These are phyloP conservation scores for Persicaria maculosa DNA, from an alignment of 148 eudicot genomes.

Conservation along the genomic window DNA sequence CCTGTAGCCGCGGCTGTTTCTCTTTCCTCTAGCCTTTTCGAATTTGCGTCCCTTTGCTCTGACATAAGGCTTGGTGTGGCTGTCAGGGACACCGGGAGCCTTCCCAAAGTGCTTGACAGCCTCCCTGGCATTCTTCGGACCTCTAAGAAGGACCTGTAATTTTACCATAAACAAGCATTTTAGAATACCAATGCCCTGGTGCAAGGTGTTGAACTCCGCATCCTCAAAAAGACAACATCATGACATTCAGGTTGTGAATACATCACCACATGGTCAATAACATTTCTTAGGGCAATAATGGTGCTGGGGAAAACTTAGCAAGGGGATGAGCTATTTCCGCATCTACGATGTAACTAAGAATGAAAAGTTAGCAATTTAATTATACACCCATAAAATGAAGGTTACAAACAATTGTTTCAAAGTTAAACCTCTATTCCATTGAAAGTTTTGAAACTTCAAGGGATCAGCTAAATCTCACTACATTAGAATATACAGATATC, in stretches of 20 bases:
- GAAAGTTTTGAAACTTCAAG: neutral
- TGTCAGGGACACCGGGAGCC: constrained; percentile 43
- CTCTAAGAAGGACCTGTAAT: constrained; percentile 36
- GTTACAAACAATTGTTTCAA: neutral
- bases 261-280: too few relatives aligned
- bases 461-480: neutral
- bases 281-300: too few relatives aligned
- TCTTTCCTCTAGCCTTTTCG: constrained; percentile 39
- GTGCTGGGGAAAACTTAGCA: too few relatives aligned
- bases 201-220: too few relatives aligned
- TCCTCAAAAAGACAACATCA: neutral
- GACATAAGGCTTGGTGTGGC: constrained; percentile 40
- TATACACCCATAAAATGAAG: neutral
- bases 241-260: neutral
- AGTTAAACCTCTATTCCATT: neutral
- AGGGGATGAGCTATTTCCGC: neutral
- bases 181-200: neutral
- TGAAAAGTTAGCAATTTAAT: neutral
- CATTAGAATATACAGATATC: too few relatives aligned
- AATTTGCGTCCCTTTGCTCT: constrained; percentile 32
- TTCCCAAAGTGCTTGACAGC: constrained; percentile 38
- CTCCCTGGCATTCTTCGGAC: constrained; percentile 37
- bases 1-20: constrained; percentile 39
- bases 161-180: neutral
- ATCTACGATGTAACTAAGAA: neutral